These are phyloP conservation scores for Smittium mucronatum DNA, from an alignment of 371 early-diverging fungal species.

Conservation along the genomic window DNA sequence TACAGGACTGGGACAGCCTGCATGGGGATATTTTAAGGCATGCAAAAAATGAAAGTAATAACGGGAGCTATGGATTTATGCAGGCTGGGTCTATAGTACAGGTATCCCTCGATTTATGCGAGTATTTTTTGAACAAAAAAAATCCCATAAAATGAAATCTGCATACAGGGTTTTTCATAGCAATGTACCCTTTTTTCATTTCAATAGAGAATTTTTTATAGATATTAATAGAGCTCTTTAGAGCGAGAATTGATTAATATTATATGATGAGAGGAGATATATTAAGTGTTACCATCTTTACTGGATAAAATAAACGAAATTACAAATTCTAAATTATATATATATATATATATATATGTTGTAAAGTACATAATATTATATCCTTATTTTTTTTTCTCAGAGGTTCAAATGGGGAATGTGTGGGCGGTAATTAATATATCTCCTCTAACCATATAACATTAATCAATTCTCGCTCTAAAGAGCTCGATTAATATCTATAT, in stretches of 20 bases:
- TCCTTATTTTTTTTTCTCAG: neutral
- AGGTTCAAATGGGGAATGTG: neutral
- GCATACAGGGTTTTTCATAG: too few relatives aligned
- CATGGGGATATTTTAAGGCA: neutral
- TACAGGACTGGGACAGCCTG: neutral
- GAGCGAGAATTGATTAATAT: neutral
- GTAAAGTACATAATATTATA: slow-evolving; percentile 1
- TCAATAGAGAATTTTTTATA: neutral
- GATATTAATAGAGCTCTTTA: neutral
- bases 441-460: neutral
- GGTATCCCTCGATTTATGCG: too few relatives aligned
- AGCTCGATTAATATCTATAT: neutral
- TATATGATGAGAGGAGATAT: neutral
- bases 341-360: neutral
- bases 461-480: neutral
- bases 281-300: slow-evolving; percentile 1
- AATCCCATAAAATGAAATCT: too few relatives aligned
- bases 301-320: neutral
- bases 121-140: too few relatives aligned
- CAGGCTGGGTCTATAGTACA: neutral
- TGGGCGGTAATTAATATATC: neutral
- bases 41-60: neutral
- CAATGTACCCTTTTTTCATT: neutral
- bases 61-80: neutral
- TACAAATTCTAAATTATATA: neutral